A percentile compares a stretch with the other conserved stretches of the same genome.
phyloP scores from a whole-genome alignment of 306 rosid species.

The Senna tora region DNA sequence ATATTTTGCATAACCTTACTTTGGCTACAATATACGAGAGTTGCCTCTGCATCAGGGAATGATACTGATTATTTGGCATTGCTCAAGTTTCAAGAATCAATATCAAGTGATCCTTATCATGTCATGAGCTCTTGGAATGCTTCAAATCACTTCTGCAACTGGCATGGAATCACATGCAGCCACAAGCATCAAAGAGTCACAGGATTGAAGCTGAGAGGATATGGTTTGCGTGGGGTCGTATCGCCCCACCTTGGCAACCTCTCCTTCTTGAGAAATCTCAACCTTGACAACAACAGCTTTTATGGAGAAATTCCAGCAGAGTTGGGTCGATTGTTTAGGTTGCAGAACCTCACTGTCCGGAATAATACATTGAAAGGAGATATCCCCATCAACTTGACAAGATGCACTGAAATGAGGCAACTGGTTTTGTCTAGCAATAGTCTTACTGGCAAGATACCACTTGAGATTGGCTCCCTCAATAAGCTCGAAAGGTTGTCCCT shows the following conservation, averaged over 20 bases:
- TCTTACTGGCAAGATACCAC: slow-evolving; percentile 22
- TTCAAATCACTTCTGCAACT: neutral
- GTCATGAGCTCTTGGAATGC: slow-evolving; percentile 5
- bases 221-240: slow-evolving; percentile 18
- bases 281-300: neutral
- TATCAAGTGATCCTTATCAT: neutral
- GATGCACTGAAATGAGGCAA: neutral
- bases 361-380: neutral
- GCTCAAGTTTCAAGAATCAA: slow-evolving; percentile 1
- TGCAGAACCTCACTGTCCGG: neutral
- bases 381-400: neutral
- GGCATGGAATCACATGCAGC: slow-evolving; percentile 15
- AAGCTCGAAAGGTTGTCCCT: fast-evolving
- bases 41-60: neutral
- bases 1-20: too few relatives aligned
- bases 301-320: neutral
- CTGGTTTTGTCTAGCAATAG: neutral
- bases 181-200: neutral
- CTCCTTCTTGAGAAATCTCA: neutral
- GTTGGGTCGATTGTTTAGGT: neutral
- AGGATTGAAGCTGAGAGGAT: neutral
- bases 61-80: slow-evolving; percentile 24
- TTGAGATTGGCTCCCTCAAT: neutral
- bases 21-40: neutral
- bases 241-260: neutral